Percentiles rank a stretch among this genome's conserved stretches.
Conservation (phyloP, 192 early-diverging fungal species). For the Backusella macrospora region DNA sequence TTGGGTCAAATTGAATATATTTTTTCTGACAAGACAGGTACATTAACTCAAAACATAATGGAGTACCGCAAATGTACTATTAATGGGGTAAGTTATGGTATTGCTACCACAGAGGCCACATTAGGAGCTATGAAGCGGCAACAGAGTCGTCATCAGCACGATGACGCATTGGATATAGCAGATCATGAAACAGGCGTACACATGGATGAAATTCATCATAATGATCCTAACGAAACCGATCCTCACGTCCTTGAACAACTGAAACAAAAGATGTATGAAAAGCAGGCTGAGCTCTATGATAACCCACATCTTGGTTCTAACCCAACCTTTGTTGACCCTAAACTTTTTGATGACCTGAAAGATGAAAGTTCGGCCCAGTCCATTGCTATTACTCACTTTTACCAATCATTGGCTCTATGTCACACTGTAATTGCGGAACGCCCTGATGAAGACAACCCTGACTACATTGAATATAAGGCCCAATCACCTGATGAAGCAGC, state of each 20-base stretch:
- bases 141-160: constrained; percentile 13
- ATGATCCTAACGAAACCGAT: constrained; percentile 39
- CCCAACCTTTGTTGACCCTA: constrained; percentile 72
- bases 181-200: constrained; percentile 33
- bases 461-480: constrained; percentile 83
- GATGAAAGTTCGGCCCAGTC: constrained; percentile 49
- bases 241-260: constrained; percentile 40
- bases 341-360: constrained; percentile 66
- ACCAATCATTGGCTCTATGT: constrained; percentile 83
- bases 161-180: not conserved
- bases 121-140: constrained; percentile 42
- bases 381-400: constrained; percentile 76
- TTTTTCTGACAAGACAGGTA: constrained; percentile 97
- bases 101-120: constrained; percentile 58
- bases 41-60: constrained; percentile 96
- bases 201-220: constrained; percentile 11
- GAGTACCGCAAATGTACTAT: constrained; percentile 92
- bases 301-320: constrained; percentile 67
- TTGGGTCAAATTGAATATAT: constrained; percentile 95
- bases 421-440: constrained; percentile 82
- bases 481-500: constrained; percentile 96
- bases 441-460: constrained; percentile 40
- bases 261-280: constrained; percentile 57
- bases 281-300: constrained; percentile 56
- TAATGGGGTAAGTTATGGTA: constrained; percentile 81